A percentile compares a stretch with the other conserved stretches of the same genome.
These are phyloP conservation scores for Apiospora aurea DNA, from an alignment of 2,329 filamentous ascomycete genomes.

Conservation along the genomic window DNA sequence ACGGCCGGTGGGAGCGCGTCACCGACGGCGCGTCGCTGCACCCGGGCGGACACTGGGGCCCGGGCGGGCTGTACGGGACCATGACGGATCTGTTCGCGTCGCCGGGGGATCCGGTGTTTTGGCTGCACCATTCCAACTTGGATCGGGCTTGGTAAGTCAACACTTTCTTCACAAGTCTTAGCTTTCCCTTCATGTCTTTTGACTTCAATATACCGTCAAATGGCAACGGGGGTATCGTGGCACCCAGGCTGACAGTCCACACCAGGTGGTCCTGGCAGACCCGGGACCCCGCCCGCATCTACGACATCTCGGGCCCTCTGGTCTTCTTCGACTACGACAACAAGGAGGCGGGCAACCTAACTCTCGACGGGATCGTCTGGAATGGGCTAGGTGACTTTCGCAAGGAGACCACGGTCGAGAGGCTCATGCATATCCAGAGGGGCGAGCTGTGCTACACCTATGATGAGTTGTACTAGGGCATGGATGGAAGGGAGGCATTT, in stretches of 20 bases:
- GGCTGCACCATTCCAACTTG: slow-evolving; percentile 24
- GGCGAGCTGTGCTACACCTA: slow-evolving; percentile 25
- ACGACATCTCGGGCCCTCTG: slow-evolving; percentile 25
- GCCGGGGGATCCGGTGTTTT: slow-evolving; percentile 26
- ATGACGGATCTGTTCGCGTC: slow-evolving; percentile 26
- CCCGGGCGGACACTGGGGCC: slow-evolving; percentile 26
- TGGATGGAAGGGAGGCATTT: too few species aligned
- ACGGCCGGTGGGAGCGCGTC: not conserved
- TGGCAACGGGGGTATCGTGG: too few species aligned
- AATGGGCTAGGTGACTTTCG: slow-evolving; percentile 10
- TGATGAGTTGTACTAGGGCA: slow-evolving; percentile 21
- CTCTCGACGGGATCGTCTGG: slow-evolving; percentile 20
- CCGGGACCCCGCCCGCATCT: slow-evolving; percentile 20
- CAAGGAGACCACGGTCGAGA: slow-evolving; percentile 16
- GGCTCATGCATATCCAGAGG: slow-evolving; percentile 21
- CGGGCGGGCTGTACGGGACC: slow-evolving; percentile 25
- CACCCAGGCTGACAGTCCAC: not conserved
- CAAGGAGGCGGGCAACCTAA: slow-evolving; percentile 21
- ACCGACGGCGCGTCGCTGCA: slow-evolving; percentile 13
- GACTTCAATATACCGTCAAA: too few species aligned
- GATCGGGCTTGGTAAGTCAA: slow-evolving; percentile 25
- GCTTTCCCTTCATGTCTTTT: too few species aligned
- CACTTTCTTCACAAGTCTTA: too few species aligned
- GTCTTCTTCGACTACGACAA: slow-evolving; percentile 25
- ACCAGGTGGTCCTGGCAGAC: slow-evolving; percentile 26